Base-by-base conservation (phyloP, 2,329 filamentous ascomycete species). In the Venturia asperata region DNA sequence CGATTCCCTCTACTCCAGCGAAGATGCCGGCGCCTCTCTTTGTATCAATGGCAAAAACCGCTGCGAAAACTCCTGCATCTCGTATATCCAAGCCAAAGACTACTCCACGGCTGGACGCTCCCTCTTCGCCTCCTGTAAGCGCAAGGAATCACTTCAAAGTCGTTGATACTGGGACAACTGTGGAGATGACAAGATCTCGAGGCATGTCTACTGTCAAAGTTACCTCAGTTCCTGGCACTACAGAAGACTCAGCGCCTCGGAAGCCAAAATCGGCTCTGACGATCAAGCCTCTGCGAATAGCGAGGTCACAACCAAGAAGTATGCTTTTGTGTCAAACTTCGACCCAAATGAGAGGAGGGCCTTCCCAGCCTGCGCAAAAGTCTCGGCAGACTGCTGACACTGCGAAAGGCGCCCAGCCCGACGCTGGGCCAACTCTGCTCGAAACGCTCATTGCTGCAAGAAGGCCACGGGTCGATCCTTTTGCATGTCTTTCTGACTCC, bases 91-190 rank as follows among this genome's bases (percentile, higher is more conserved):
- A 71, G 56, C 66, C 70, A 3, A 65, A 68, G 39, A 68, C 71
- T 39, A 71, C 71, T 34, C 71, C 65, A 55, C 15, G 52, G 19
- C 52, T 17, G 30, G 71, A 56, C 39, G 71, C 55, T n/a, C 68
- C 68, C 61, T 74, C 74, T 5, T 77, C 75, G 2, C 75, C 75
- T 30, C 74, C 75, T 34, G 73, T 77, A 65, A 73, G 72, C 67
- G 71, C 70, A 39, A 71, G 72, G 10, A 74, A 78, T 68, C 69
- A 77, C 67, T 61, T 79, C 64, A 65, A 69, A 42, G 71, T 76
- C 64, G 65, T 78, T 65, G 62, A 37, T 58, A 58, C 52, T n/a
- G 52, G 30, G 27, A 58, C 52, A 5, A 37, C 2, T 37, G 30
- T 58, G 5, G 52, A 37, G 10, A 37, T 37, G 11, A n/a, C 30